Conservation (phyloP, 345 rosid genomes). For the Aurinia saxatilis region DNA sequence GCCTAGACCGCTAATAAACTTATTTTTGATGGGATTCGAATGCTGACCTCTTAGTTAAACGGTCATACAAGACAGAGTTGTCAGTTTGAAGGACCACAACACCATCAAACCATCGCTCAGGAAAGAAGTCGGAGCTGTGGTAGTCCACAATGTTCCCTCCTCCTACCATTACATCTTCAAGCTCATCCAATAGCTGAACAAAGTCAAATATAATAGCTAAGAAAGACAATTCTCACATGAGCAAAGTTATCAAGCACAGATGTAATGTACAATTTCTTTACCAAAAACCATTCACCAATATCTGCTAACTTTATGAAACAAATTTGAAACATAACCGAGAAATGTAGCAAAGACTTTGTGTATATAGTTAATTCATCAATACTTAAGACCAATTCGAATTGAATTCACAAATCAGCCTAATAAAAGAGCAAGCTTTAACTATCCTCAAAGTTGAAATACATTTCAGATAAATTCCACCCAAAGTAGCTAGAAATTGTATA, state of each 20-base stretch:
- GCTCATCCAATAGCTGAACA: constrained; percentile 77
- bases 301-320: no score
- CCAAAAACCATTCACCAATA: no score
- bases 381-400: background rate
- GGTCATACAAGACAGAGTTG: constrained; percentile 63
- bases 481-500: no score
- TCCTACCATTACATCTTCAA: constrained; percentile 73
- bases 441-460: background rate
- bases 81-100: constrained; percentile 85
- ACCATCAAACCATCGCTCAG: constrained; percentile 76
- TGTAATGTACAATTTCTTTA: no score
- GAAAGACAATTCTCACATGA: background rate
- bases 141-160: constrained; percentile 88
- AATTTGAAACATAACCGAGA: background rate
- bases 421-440: background rate
- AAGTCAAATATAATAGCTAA: constrained; percentile 9
- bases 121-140: constrained; percentile 92
- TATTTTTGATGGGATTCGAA: background rate
- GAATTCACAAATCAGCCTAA: background rate
- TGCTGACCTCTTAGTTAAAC: constrained; percentile 62
- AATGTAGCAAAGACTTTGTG: background rate
- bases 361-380: no score
- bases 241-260: no score
- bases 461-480: background rate
- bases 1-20: no score